Base-by-base conservation (phyloP, 805 yeast species). In the Cyberlindnera maritima region DNA sequence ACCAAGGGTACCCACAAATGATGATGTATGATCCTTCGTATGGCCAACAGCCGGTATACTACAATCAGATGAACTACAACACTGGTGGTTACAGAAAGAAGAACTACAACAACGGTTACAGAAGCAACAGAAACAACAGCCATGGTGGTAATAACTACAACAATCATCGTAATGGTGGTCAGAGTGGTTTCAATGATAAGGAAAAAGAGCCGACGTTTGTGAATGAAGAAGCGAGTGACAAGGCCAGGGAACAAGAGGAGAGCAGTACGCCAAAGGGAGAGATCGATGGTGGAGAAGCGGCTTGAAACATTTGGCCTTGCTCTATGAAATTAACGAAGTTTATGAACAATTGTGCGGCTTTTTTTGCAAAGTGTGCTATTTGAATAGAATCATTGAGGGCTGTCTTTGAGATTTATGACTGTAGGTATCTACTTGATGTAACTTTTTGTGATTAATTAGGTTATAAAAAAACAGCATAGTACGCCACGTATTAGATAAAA, bases 151-250 rank as follows among this genome's bases (percentile, higher is more conserved):
- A 39, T 28, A 31, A 39, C 41, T 15, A 39, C 38, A 40, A 50
- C 37, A 39, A 29, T 34, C 20, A 39, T 29, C 39, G 44, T 17
- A 45, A 47, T n/a, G 52, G 55, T 20, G 47, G 42, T 23, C 26
- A 23, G 11, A 36, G 19, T 19, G 17, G 19, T 5, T n/a, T n/a
- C n/a, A 19, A 15, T 19, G 6, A 35, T 10, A 35, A 35, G 20
- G 38, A 20, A 14, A 35, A 35, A 19, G 36, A 33, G 18, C 5
- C 11, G 28, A 25, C 8, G 28, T 25, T 25, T 11, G 11, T 8
- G 11, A 25, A 25, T 25, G 28, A 11, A 25, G 28, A 25, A 25
- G 28, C 11, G 11, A 11, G 8, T 11, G 11, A 28, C 31, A 23
- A 37, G 33, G 38, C 23, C 39, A 32, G n/a, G 38, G 28, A 17